These are phyloP conservation scores for Solanum piurae DNA, from an alignment of 257 asterid genomes.

Conservation along the genomic window DNA sequence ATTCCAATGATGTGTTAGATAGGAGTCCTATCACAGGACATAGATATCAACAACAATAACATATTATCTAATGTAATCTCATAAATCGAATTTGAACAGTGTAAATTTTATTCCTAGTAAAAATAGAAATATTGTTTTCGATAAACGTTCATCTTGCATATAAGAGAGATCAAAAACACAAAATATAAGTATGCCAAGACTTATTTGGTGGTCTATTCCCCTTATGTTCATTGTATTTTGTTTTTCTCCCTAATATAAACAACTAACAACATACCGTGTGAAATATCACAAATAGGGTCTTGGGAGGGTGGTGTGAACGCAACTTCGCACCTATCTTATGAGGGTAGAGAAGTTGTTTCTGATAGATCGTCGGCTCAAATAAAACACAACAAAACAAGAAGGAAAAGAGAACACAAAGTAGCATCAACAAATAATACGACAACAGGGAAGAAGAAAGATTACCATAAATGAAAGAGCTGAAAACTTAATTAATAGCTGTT, in stretches of 20 bases:
- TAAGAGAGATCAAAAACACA: not conserved
- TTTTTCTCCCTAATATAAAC: not conserved
- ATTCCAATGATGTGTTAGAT: not conserved
- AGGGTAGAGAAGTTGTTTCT: not conserved
- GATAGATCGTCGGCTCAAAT: not conserved
- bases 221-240: not conserved
- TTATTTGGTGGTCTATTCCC: not conserved
- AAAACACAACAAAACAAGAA: not conserved
- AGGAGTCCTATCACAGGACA: not conserved
- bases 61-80: not conserved
- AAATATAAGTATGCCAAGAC: not conserved
- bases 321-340: not conserved
- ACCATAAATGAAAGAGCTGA: not conserved
- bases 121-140: accelerated
- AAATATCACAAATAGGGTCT: not conserved
- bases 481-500: conserved; percentile 34
- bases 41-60: not conserved
- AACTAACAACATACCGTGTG: not conserved
- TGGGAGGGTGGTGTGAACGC: not conserved
- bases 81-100: accelerated
- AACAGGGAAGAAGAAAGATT: not conserved
- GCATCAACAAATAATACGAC: not conserved
- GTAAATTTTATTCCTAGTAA: not conserved
- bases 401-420: not conserved
- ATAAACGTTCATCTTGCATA: not conserved